A percentile compares a stretch with the other conserved stretches of the same genome.
phyloP scores from a whole-genome alignment of 1,284 basidiomycete species.

The Schizopora paradoxa region DNA sequence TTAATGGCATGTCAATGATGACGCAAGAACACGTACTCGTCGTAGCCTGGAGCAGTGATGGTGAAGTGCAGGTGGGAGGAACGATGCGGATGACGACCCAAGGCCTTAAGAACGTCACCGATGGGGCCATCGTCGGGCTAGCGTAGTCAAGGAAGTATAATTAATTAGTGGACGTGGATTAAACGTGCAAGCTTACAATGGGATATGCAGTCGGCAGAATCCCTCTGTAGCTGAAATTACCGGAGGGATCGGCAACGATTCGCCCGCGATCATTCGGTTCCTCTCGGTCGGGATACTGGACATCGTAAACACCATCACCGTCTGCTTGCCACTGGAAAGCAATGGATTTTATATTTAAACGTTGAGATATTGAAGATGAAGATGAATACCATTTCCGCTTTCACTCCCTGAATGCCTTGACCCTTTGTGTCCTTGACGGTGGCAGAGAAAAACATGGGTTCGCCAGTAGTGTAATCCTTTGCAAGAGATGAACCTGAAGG shows the following conservation, averaged over 20 bases:
- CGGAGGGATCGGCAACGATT: conserved; percentile 31
- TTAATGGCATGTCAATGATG: background rate
- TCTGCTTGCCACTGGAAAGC: conserved; percentile 37
- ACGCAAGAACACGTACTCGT: conserved; percentile 25
- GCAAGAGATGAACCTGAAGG: conserved; percentile 34
- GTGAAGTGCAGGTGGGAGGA: conserved; percentile 38
- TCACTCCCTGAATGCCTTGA: conserved; percentile 29
- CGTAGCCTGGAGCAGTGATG: conserved; percentile 34
- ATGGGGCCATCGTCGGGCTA: conserved; percentile 36
- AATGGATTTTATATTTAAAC: background rate
- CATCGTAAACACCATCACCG: conserved; percentile 37
- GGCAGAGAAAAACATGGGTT: conserved; percentile 33
- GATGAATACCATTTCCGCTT: conserved; percentile 31
- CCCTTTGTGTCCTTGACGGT: conserved; percentile 34
- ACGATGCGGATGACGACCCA: conserved; percentile 37
- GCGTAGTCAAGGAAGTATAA: too few species aligned
- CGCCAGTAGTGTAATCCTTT: conserved; percentile 29
- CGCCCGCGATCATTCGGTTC: conserved; percentile 35
- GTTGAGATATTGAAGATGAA: background rate
- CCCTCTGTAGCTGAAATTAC: conserved; percentile 33
- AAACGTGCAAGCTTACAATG: conserved; percentile 26
- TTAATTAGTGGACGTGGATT: background rate
- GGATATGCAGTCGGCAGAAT: conserved; percentile 34
- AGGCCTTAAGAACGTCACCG: conserved; percentile 30
- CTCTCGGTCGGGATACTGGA: conserved; percentile 32